Percentiles rank a stretch among this genome's conserved stretches.
Evolutionary conservation across 495 filamentous ascomycete species (phyloP).

Genomic region (Polyplosphaeria fusca): DNA sequence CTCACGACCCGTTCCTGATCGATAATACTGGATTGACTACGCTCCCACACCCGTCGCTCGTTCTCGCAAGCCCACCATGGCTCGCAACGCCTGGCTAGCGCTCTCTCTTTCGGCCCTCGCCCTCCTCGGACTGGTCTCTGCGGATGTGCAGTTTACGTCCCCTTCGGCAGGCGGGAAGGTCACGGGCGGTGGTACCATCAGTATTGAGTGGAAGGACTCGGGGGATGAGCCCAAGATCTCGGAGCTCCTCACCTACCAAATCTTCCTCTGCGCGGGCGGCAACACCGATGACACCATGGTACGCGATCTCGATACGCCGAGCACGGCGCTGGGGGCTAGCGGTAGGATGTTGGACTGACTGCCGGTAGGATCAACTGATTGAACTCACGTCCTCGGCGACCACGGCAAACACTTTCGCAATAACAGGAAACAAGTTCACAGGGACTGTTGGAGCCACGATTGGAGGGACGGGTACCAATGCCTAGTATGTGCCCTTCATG

Average conservation of each 20-base stretch:
- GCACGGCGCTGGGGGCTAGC: not conserved
- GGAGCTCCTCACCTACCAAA: slow-evolving; percentile 54
- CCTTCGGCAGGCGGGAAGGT: slow-evolving; percentile 48
- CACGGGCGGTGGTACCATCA: slow-evolving; percentile 50
- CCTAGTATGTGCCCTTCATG: slow-evolving; percentile 53
- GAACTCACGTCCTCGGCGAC: slow-evolving; percentile 42
- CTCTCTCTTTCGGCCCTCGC: slow-evolving; percentile 45
- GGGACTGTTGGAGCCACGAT: slow-evolving; percentile 53
- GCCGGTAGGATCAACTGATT: slow-evolving; percentile 48
- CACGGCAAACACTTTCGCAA: slow-evolving; percentile 42
- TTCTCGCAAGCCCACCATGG: slow-evolving; percentile 29
- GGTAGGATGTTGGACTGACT: no score
- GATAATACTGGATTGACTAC: no score
- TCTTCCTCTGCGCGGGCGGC: slow-evolving; percentile 64
- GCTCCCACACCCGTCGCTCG: slow-evolving; percentile 9
- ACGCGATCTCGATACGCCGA: no score
- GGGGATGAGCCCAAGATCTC: slow-evolving; percentile 48
- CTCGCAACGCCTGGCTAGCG: slow-evolving; percentile 4
- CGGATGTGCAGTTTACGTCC: slow-evolving; percentile 56
- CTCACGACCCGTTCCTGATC: not conserved
- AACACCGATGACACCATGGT: slow-evolving; percentile 44
- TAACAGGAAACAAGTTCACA: slow-evolving; percentile 50
- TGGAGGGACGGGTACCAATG: slow-evolving; percentile 47
- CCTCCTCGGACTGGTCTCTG: slow-evolving; percentile 46
- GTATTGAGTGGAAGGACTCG: slow-evolving; percentile 59